These are phyloP conservation scores for Guillardia theta DNA, from an alignment of 78 protist species.

Conservation along the genomic window DNA sequence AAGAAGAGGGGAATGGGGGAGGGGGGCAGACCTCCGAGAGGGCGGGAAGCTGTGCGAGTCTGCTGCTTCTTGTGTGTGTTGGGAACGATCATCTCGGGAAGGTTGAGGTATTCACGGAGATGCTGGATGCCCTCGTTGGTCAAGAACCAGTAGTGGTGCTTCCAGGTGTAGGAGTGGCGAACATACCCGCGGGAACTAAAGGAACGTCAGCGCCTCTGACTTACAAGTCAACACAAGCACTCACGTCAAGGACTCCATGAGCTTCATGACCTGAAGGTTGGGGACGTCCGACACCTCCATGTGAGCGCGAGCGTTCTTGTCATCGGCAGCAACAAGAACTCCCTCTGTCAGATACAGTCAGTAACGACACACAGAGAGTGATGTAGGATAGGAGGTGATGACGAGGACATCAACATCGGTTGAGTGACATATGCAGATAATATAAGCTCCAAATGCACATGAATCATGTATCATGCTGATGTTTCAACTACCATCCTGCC, in stretches of 20 bases:
- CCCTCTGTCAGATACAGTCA: not conserved
- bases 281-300: not conserved
- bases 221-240: not conserved
- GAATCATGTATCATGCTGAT: too few species aligned
- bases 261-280: conserved; percentile 23
- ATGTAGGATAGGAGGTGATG: too few species aligned
- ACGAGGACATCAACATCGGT: too few species aligned
- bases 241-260: conserved; percentile 14
- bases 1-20: too few species aligned
- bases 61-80: conserved; percentile 39
- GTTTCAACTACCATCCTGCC: too few species aligned
- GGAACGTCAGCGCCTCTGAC: not conserved
- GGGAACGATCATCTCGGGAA: conserved; percentile 24
- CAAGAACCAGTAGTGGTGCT: conserved; percentile 30
- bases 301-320: not conserved
- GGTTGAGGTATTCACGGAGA: conserved; percentile 37
- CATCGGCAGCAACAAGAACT: not conserved
- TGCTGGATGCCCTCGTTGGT: not conserved
- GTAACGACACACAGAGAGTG: too few species aligned
- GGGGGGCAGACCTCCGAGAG: too few species aligned
- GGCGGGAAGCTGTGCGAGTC: conserved; percentile 25
- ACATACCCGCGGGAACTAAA: not conserved
- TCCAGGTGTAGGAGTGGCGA: conserved; percentile 26
- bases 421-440: too few species aligned
- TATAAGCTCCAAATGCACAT: too few species aligned